Evolutionary conservation across 495 filamentous ascomycete species (phyloP).

Genomic region (Lasiosphaeria ovina): DNA sequence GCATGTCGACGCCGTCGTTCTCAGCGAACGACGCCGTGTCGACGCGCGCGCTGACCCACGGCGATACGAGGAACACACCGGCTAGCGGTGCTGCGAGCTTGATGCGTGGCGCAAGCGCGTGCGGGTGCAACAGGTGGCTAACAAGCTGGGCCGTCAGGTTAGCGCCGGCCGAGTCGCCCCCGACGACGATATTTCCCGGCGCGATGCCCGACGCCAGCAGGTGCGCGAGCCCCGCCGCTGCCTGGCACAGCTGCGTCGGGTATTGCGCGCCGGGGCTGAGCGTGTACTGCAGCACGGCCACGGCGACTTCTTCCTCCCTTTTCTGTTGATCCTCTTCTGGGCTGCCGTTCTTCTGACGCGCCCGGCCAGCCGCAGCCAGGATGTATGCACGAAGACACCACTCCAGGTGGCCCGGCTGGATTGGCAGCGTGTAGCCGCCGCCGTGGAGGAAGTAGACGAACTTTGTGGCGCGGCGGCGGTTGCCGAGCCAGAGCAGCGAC

Average conservation of each 20-base stretch:
- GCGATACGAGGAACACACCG: slow-evolving; percentile 30
- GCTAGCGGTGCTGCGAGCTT: slow-evolving; percentile 20
- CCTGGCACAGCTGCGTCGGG: slow-evolving; percentile 30
- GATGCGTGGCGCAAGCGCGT: slow-evolving; percentile 16
- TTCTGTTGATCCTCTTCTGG: background rate
- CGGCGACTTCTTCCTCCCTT: slow-evolving; percentile 26
- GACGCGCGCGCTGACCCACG: slow-evolving; percentile 21
- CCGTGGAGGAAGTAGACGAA: slow-evolving; percentile 38
- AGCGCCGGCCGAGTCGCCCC: slow-evolving; percentile 35
- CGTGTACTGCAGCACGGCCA: slow-evolving; percentile 34
- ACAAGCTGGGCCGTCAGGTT: slow-evolving; percentile 31
- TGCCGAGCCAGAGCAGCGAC: slow-evolving; percentile 33
- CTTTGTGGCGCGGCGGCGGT: slow-evolving; percentile 29
- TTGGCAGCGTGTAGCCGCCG: slow-evolving; percentile 30
- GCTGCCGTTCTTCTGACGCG: background rate
- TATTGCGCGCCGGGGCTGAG: slow-evolving; percentile 28
- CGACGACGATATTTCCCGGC: slow-evolving; percentile 27
- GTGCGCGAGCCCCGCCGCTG: slow-evolving; percentile 24
- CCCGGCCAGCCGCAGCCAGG: slow-evolving; percentile 6
- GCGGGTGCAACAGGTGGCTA: slow-evolving; percentile 28
- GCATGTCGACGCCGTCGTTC: slow-evolving; percentile 33
- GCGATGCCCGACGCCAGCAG: slow-evolving; percentile 22
- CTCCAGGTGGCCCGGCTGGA: slow-evolving; percentile 25
- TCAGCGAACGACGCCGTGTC: slow-evolving; percentile 11
- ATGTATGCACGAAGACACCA: slow-evolving; percentile 29